Conservation (phyloP, 331 rosid species). For the Quercus lobata region DNA sequence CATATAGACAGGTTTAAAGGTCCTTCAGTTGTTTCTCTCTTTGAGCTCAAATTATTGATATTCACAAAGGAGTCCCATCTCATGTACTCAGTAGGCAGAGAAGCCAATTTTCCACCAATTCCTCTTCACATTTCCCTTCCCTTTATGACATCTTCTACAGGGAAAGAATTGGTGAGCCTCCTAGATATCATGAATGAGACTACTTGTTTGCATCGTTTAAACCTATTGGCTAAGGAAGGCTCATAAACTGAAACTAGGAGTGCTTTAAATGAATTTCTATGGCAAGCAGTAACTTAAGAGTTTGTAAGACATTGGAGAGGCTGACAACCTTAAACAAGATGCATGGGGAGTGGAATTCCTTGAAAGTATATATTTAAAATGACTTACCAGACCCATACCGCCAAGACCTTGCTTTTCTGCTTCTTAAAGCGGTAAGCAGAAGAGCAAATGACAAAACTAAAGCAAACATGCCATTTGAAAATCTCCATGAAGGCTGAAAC, state of each 20-base stretch:
- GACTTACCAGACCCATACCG: slow-evolving; percentile 65
- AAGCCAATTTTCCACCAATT: not conserved
- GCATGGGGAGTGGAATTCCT: not conserved
- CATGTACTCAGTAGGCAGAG: not conserved
- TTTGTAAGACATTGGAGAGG: not conserved
- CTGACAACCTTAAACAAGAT: not conserved
- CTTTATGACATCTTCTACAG: not conserved
- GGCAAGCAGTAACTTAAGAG: not conserved
- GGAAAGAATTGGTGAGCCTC: too few species aligned
- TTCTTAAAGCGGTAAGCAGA: slow-evolving; percentile 57
- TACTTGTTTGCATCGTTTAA: too few species aligned
- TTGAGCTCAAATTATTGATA: not conserved
- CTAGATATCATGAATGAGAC: too few species aligned
- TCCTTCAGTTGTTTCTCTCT: not conserved
- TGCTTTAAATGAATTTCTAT: not conserved
- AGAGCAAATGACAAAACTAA: slow-evolving; percentile 72
- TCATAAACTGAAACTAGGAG: not conserved
- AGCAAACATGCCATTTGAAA: slow-evolving; percentile 83
- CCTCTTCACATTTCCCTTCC: not conserved
- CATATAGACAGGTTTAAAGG: not conserved
- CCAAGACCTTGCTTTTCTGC: slow-evolving; percentile 81
- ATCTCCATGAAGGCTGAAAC: slow-evolving; percentile 77
- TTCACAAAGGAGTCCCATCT: not conserved
- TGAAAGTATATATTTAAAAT: not conserved
- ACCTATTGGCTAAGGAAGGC: too few species aligned